phyloP scores from a whole-genome alignment of 208 protist genomes.

The Strigomonas oncopelti region DNA sequence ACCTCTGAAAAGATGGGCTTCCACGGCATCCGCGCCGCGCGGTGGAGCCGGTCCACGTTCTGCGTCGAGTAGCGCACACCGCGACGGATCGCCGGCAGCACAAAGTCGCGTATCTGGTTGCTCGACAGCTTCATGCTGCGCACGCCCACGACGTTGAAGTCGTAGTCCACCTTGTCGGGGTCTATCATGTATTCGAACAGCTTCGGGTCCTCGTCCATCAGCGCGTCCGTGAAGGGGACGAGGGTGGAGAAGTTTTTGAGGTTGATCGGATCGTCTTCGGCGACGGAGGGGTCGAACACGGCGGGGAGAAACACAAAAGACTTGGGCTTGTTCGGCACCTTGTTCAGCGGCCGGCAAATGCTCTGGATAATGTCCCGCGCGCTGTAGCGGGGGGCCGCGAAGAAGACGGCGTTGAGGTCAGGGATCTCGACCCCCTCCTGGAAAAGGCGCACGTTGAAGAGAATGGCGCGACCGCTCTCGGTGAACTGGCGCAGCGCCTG shows the following conservation, averaged over 20 bases:
- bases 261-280: slow-evolving; percentile 62
- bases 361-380: slow-evolving; percentile 82
- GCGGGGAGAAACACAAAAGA: slow-evolving; percentile 75
- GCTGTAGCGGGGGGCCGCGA: slow-evolving; percentile 71
- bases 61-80: slow-evolving; percentile 66
- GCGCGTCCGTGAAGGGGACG: slow-evolving; percentile 73
- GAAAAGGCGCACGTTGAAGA: slow-evolving; percentile 78
- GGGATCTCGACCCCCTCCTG: slow-evolving; percentile 76
- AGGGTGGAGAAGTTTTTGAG: slow-evolving; percentile 68
- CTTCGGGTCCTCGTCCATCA: slow-evolving; percentile 80
- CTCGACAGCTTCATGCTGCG: slow-evolving; percentile 56
- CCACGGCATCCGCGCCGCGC: slow-evolving; percentile 60
- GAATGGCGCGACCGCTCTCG: slow-evolving; percentile 29
- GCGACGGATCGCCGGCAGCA: slow-evolving; percentile 67
- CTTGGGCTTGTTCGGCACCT: slow-evolving; percentile 42
- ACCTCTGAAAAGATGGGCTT: slow-evolving; percentile 66
- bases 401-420: slow-evolving; percentile 79
- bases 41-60: slow-evolving; percentile 62
- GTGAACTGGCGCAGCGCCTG: slow-evolving; percentile 44
- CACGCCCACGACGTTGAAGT: slow-evolving; percentile 66
- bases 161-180: slow-evolving; percentile 66
- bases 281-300: slow-evolving; percentile 35
- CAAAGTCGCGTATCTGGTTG: slow-evolving; percentile 47
- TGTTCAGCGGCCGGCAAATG: slow-evolving; percentile 74
- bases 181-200: slow-evolving; percentile 83